Evolutionary conservation across 2,329 filamentous ascomycete species (phyloP).

Genomic region (Pseudodiploospora longispora): DNA sequence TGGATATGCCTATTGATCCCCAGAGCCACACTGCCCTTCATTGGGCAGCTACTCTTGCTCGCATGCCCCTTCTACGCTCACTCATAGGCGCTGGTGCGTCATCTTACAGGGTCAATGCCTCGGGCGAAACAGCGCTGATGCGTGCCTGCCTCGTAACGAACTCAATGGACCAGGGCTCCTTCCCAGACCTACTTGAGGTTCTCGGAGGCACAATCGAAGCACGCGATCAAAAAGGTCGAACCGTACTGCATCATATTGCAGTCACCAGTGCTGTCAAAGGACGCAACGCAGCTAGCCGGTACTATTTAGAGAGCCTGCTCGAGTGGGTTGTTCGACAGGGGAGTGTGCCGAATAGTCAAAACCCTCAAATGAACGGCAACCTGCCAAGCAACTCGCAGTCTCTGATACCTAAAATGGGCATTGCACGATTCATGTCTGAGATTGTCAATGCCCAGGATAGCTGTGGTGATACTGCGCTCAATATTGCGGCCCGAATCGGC

Average conservation of each 20-base stretch:
- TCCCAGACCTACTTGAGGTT: conserved; percentile 82
- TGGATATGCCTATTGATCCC: conserved; percentile 87
- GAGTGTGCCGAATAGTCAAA: conserved; percentile 50
- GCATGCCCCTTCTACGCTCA: conserved; percentile 71
- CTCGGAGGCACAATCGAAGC: conserved; percentile 86
- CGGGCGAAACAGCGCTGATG: conserved; percentile 88
- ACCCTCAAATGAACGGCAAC: conserved; percentile 23
- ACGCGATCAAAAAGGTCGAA: conserved; percentile 79
- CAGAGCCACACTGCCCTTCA: conserved; percentile 87
- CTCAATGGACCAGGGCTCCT: conserved; percentile 83
- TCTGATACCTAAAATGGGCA: conserved; percentile 60
- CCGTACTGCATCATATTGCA: conserved; percentile 92
- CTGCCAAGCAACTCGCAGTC: conserved; percentile 32
- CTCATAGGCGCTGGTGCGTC: conserved; percentile 80
- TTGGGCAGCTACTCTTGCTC: conserved; percentile 90
- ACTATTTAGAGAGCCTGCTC: conserved; percentile 88
- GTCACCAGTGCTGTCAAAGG: conserved; percentile 94
- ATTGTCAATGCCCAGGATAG: conserved; percentile 95
- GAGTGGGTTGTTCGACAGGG: conserved; percentile 91
- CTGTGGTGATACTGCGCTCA: conserved; percentile 88
- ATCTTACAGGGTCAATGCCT: conserved; percentile 78
- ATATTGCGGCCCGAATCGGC: conserved; percentile 85
- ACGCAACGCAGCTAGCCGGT: conserved; percentile 81
- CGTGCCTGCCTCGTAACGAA: conserved; percentile 90
- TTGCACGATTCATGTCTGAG: conserved; percentile 91